Base-by-base conservation (phyloP, 2,329 filamentous ascomycete genomes). In the Rhinocladiella mackenziei region DNA sequence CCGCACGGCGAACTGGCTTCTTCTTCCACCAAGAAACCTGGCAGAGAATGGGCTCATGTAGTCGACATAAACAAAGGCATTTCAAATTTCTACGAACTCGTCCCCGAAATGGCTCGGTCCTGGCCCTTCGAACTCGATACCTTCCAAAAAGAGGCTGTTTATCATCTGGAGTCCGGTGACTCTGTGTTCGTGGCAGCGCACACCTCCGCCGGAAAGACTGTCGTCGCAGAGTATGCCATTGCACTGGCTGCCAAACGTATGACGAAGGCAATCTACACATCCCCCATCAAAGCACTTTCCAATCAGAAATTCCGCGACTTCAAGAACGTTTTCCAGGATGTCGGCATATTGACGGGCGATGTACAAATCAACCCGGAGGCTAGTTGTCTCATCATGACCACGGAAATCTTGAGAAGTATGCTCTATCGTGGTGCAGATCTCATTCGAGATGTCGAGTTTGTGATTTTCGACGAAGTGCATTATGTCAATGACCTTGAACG, bases 221-320 rank as follows among this genome's bases (percentile, higher is more conserved):
- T 97, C 0, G 92, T 98, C 10, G 92, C 92, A 19, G 92, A 98
- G 63, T 98, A 98, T 65, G 92, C 91, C 36, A 97, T 98, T 63
- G 89, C 92, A 5, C 73, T 98, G 46, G 92, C 92, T 20, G 84
- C 88, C n/a, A 94, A 91, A 62, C 92, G 98, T 63, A 97, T 97
- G 91, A 98, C 92, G 6, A 98, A 98, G 65, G 91, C 92, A 15
- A 98, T 98, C 53, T 98, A 98, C 64, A 98, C 92, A 0, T 97
- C 92, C 0, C 92, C 92, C 0, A 98, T 98, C 72, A 98, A 98
- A 65, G 92, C 92, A 2, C 72, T 98, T 45, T 97, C 92, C 67
- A 98, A 98, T 62, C 92, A 98, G 62, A 98, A 98, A 65, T 98
- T 97, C 66, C 81, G 92, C 53, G 92, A 98, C 63, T 98, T 98